Base-by-base conservation (phyloP, 2,329 filamentous ascomycete species). In the Monilinia polystroma region DNA sequence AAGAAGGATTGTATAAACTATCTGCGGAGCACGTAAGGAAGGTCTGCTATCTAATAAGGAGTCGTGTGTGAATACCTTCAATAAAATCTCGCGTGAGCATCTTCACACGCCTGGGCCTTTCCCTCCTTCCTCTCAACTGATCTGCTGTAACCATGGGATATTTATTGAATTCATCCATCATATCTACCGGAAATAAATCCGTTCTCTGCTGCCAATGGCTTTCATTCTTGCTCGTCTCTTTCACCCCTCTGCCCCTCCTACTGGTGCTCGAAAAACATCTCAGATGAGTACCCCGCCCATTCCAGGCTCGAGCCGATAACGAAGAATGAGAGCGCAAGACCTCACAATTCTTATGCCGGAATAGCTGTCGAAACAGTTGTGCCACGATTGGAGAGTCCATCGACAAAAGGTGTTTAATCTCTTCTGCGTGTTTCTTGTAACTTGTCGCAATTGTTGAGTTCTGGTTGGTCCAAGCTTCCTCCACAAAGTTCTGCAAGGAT, bases 1-100 rank as follows among this genome's bases (percentile, higher is more conserved):
- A 98, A 72, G 92, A 84, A 0, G 93, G 93, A 76, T 98, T 97
- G 77, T 98, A 98, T 18, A 97, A 81, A 76, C 92, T 95, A 80
- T 97, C 93, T 96, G 73, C 43, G 69, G 32, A 52, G 20, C 16
- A 32, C 55, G 45, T 75, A 52, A 75, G 69, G n/a, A 55, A 26
- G 64, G 57, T 32, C 18, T 32, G 41, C 64, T 52, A 63, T 55
- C 23, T 43, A 14, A 53, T 12, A 32, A 47, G 26, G 20, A 32
- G 32, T 52, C 41, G 63, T 45, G 59, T 32, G 29, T 43, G 77
- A 78, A 72, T 76, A 93, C 91, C 93, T 78, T 99, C 95, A 76
- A 99, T 95, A 76, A 99, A 99, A 82, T 99, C 96, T 71, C 96
- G 86, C 77, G 96, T 91, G 75, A 97, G 81, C 95, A 99, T 99